A percentile compares a stretch with the other conserved stretches of the same genome.
Evolutionary conservation across 108 stramenopile genomes (phyloP).

Genomic region (Nitzschia inconspicua): DNA sequence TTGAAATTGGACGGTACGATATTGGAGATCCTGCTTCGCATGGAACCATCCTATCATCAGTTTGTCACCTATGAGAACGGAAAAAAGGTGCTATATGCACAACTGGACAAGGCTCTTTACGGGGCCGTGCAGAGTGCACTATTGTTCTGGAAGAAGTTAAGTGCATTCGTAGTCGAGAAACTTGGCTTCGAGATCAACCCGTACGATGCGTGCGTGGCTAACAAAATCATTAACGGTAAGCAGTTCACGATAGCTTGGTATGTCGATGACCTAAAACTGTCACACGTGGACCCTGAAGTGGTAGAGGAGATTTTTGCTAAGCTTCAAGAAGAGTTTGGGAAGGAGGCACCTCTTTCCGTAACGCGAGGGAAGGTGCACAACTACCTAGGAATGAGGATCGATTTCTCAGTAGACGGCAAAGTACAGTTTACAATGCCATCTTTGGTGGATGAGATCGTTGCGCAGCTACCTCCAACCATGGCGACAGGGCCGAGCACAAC

Average conservation of each 20-base stretch:
- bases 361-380: conserved; percentile 36
- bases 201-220: too few relatives aligned
- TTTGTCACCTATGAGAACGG: conserved; percentile 15
- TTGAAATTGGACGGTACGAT: too few relatives aligned
- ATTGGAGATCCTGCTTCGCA: conserved; percentile 2
- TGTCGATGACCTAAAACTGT: conserved; percentile 38
- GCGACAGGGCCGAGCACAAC: conserved; percentile 1
- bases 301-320: not conserved
- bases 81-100: conserved; percentile 7
- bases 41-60: not conserved
- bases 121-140: too few relatives aligned
- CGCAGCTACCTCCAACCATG: not conserved
- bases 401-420: conserved; percentile 14
- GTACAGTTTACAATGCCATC: conserved; percentile 18
- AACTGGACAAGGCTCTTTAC: too few relatives aligned
- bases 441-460: conserved; percentile 11
- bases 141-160: too few relatives aligned
- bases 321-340: not conserved
- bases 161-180: too few relatives aligned
- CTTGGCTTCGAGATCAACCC: too few relatives aligned
- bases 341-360: conserved; percentile 15
- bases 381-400: conserved; percentile 39
- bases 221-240: conserved; percentile 25
- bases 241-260: conserved; percentile 25
- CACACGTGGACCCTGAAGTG: conserved; percentile 21